Percentiles rank a stretch among this genome's conserved stretches.
Conservation (phyloP, 192 early-diverging fungal species). For the Dimargaris verticillata region DNA sequence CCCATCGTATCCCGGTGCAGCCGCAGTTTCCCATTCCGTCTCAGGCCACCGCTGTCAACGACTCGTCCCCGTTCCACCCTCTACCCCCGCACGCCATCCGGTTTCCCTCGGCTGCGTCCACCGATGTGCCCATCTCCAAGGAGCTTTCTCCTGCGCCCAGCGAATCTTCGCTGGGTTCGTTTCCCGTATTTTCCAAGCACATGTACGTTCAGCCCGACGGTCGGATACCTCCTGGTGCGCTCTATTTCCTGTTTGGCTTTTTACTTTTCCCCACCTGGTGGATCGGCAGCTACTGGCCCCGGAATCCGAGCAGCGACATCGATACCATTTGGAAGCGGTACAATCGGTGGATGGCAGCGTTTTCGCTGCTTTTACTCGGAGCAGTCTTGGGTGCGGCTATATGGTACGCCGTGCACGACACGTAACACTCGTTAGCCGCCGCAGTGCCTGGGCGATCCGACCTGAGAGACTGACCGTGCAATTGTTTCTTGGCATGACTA, state of each 20-base stretch:
- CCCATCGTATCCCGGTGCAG: background rate
- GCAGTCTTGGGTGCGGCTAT: conserved; percentile 12
- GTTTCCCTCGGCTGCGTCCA: conserved; percentile 2
- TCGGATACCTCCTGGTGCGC: background rate
- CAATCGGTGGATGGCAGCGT: conserved; percentile 15
- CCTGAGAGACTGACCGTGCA: too few relatives aligned
- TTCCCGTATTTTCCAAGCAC: conserved; percentile 1
- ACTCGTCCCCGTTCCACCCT: background rate
- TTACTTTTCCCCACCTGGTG: conserved; percentile 4
- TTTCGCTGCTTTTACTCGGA: conserved; percentile 14
- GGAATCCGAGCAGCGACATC: background rate
- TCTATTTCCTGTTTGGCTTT: conserved; percentile 5
- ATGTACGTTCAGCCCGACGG: conserved; percentile 9
- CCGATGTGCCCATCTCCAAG: background rate
- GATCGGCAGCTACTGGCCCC: conserved; percentile 8
- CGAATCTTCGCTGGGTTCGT: background rate
- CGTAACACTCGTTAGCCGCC: background rate
- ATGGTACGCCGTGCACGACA: conserved; percentile 14
- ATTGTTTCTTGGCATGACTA: too few relatives aligned
- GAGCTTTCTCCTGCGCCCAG: background rate
- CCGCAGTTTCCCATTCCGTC: background rate
- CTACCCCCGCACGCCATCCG: background rate
- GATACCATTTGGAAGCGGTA: conserved; percentile 16
- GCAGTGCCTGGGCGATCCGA: too few relatives aligned
- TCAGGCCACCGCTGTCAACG: background rate